These are phyloP conservation scores for Chlorella sp. DNA, from an alignment of 139 green algal species.

Conservation along the genomic window DNA sequence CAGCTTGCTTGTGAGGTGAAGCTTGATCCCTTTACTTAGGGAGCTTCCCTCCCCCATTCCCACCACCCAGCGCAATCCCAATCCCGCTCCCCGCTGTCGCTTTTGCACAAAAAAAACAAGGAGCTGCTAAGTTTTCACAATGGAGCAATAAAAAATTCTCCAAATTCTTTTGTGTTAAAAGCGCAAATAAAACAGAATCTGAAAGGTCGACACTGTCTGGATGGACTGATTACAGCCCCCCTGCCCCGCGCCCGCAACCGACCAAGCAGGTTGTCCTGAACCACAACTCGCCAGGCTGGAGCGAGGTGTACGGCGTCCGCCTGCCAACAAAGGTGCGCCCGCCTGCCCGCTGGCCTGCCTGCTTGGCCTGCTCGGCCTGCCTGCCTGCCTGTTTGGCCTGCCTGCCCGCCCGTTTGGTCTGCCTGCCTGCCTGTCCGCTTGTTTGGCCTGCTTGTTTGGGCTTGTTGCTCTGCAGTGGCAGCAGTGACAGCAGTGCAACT, in stretches of 20 bases:
- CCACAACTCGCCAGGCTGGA: conserved; percentile 49
- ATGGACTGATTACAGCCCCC: no score
- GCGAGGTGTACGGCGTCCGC: conserved; percentile 55
- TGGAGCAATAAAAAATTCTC: conserved; percentile 29
- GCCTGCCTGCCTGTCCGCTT: neutral
- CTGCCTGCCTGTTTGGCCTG: neutral
- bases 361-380: neutral
- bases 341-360: neutral
- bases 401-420: neutral
- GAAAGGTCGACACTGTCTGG: conserved; percentile 17
- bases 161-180: conserved; percentile 14
- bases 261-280: conserved; percentile 61
- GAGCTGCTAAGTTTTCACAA: conserved; percentile 41
- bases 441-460: neutral
- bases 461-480: neutral
- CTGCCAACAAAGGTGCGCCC: conserved; percentile 73
- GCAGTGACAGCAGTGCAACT: no score
- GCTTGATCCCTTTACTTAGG: neutral
- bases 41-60: no score
- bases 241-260: no score
- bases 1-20: neutral
- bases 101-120: conserved; percentile 39
- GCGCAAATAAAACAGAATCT: conserved; percentile 33
- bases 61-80: no score
- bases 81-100: neutral